A percentile compares a stretch with the other conserved stretches of the same genome.
Evolutionary conservation across 2,329 filamentous ascomycete species (phyloP).

Genomic region (Fusarium sp.): DNA sequence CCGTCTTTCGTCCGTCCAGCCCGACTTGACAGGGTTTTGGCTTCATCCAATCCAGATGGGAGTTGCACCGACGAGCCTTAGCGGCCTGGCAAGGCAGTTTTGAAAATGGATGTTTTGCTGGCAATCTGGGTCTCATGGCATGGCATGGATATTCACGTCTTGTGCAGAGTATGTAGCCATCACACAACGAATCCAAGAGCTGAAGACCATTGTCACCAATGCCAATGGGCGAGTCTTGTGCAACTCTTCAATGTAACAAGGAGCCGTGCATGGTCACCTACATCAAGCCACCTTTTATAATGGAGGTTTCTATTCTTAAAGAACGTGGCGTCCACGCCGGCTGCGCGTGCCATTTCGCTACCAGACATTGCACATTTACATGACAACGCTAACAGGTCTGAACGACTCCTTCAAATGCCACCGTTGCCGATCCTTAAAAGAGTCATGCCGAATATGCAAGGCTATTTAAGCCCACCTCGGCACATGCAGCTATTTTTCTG

Average conservation of each 20-base stretch:
- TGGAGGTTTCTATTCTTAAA: constrained; percentile 39
- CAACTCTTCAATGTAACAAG: background rate
- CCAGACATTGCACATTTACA: background rate
- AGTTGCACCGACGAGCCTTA: background rate
- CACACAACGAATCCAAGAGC: background rate
- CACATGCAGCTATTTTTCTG: background rate
- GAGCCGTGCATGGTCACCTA: background rate
- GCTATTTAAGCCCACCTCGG: background rate
- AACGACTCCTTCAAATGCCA: background rate
- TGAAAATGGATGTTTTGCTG: background rate
- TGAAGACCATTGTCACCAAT: background rate
- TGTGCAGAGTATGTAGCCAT: background rate
- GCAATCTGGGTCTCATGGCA: background rate
- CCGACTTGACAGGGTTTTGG: constrained; percentile 13
- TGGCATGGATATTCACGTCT: background rate
- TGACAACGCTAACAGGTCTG: background rate
- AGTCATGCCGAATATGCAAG: constrained; percentile 9
- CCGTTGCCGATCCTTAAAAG: background rate
- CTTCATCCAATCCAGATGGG: background rate
- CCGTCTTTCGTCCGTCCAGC: constrained; percentile 8
- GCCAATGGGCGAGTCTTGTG: background rate
- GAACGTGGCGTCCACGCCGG: constrained; percentile 12
- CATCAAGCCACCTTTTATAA: background rate
- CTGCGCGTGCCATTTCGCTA: constrained; percentile 8
- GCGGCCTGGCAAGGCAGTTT: constrained; percentile 18